Base-by-base conservation (phyloP, 1,284 basidiomycete species). In the Fistulinella cinereoalba region DNA sequence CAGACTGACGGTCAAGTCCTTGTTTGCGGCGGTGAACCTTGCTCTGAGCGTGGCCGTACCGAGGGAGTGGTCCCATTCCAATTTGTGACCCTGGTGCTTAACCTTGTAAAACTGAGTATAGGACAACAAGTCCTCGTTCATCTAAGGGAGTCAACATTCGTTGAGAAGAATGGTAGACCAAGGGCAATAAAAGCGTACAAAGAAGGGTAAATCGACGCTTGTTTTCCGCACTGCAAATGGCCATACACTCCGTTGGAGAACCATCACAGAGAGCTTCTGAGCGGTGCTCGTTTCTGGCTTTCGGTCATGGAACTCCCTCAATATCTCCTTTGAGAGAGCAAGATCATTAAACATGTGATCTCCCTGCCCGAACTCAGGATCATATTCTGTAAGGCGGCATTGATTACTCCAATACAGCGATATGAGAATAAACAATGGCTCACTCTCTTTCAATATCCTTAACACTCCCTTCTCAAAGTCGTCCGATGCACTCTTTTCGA, bases 381-480 rank as follows among this genome's bases (percentile, higher is more conserved):
- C 93, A 54, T 92, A 94, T 44, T 85, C 91, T 88, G 40, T 22
- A 41, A 31, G 34, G 33, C 33, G 23, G 49, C 19, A 43, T 44
- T 31, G 29, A 16, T 37, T 39, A 25, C 37, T 23, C 15, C 32
- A 34, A 6, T n/a, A 12, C 25, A 32, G 13, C 31, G 13, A 27
- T 16, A 22, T 23, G 18, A 1, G 12, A 13, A 37, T 27, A 37
- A 12, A 7, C 12, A 29, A 44, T 19, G 27, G 23, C 13, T 15
- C 56, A 91, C 92, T 72, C 55, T 92, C 85, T 70, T 92, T 92
- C 54, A 99, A 74, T 68, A 88, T 90, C 67, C 89, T 83, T 46
- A 99, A 74, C 77, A 98, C 88, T 32, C 77, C 80, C 57, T 85
- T 83, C 72, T 99, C 96, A 58, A 94, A 87, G 63, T 98, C 95